Conservation (phyloP, 2,329 filamentous ascomycete species). For the Keithomyces neogunnii region DNA sequence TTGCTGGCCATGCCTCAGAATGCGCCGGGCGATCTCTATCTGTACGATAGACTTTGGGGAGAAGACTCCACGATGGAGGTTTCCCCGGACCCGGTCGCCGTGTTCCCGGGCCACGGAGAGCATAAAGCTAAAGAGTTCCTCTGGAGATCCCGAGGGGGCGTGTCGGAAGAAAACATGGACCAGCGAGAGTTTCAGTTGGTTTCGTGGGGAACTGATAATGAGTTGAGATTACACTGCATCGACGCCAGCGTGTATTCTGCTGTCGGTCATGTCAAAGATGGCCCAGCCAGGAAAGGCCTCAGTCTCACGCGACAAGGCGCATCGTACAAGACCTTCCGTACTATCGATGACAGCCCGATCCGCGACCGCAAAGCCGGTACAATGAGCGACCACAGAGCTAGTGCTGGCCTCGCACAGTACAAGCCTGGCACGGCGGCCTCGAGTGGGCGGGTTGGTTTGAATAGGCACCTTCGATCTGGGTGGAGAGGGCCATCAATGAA, state of each 20-base stretch:
- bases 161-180: conserved; percentile 62
- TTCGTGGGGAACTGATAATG: conserved; percentile 83
- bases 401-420: conserved; percentile 30
- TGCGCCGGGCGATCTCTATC: conserved; percentile 73
- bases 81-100: conserved; percentile 40
- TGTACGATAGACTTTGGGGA: conserved; percentile 62
- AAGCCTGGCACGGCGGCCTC: conserved; percentile 36
- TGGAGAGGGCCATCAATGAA: conserved; percentile 54
- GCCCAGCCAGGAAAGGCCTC: conserved; percentile 53
- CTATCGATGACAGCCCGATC: conserved; percentile 52
- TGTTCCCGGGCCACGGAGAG: conserved; percentile 53
- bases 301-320: conserved; percentile 77
- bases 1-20: conserved; percentile 88
- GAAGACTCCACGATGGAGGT: conserved; percentile 34
- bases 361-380: conserved; percentile 51
- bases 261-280: conserved; percentile 67
- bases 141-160: conserved; percentile 69
- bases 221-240: conserved; percentile 70
- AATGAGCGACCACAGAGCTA: conserved; percentile 51
- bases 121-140: conserved; percentile 83
- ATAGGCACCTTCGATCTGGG: conserved; percentile 24
- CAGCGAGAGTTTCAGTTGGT: conserved; percentile 87
- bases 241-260: conserved; percentile 54
- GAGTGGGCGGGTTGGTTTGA: conserved; percentile 31
- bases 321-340: conserved; percentile 75